phyloP scores from a whole-genome alignment of 1,284 basidiomycete genomes.

The Austropuccinia psidii region DNA sequence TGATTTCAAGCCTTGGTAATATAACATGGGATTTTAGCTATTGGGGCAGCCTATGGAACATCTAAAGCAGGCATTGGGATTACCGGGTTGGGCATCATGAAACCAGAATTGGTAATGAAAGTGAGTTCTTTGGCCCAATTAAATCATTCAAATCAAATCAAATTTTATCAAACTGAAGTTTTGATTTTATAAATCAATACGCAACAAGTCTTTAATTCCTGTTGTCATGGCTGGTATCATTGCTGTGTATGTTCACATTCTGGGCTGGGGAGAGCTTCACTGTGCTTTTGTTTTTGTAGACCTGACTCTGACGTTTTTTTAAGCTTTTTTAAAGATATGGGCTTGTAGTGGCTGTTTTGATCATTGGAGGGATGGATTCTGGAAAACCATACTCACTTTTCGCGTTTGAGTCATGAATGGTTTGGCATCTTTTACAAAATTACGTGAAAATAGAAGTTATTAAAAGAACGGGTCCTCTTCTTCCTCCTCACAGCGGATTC shows the following conservation, averaged over 20 bases:
- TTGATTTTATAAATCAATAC: background rate
- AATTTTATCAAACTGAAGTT: background rate
- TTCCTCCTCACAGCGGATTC: constrained; percentile 42
- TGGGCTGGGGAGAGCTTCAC: background rate
- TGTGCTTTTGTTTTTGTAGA: background rate
- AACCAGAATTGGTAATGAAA: constrained; percentile 98
- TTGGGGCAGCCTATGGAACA: constrained; percentile 94
- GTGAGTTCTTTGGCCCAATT: constrained; percentile 48
- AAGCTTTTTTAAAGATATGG: constrained; percentile 44
- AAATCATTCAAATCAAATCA: background rate
- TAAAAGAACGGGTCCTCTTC: constrained; percentile 45
- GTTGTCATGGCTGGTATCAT: constrained; percentile 99
- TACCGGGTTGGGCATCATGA: constrained; percentile 85
- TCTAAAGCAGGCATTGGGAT: constrained; percentile 97
- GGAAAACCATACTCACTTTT: constrained; percentile 38
- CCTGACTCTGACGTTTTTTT: constrained; percentile 1
- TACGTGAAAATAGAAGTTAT: too few species aligned
- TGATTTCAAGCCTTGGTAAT: background rate
- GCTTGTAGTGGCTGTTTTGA: constrained; percentile 44
- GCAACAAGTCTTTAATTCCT: constrained; percentile 70
- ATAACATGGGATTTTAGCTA: constrained; percentile 49
- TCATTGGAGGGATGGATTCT: constrained; percentile 35
- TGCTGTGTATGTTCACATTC: constrained; percentile 49
- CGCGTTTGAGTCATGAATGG: constrained; percentile 30
- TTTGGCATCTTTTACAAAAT: too few species aligned